Evolutionary conservation across 23 red algal species (phyloP).

Genomic region (Porphyridium purpureum): DNA sequence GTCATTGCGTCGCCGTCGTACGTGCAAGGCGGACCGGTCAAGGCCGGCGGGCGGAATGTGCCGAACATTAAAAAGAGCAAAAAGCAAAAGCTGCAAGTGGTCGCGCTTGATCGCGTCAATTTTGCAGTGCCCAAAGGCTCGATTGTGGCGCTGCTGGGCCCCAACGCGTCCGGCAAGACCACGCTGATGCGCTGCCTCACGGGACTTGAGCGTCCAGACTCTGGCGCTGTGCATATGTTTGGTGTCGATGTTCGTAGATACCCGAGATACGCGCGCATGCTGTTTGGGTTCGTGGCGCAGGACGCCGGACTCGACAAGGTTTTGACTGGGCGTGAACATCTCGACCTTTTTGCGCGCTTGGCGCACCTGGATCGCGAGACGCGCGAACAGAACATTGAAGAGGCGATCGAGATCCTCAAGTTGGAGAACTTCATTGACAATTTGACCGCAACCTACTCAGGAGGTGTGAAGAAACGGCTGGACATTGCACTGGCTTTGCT

Average conservation of each 20-base stretch:
- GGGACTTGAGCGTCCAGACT: conserved; percentile 39
- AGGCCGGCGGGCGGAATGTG: too few species aligned
- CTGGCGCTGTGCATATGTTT: conserved; percentile 33
- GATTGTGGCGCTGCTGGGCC: conserved; percentile 73
- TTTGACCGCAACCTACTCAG: conserved; percentile 69
- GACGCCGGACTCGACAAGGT: conserved; percentile 89
- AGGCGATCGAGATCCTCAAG: conserved; percentile 35
- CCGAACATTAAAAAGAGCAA: too few species aligned
- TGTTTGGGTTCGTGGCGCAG: conserved; percentile 75
- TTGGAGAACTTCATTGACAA: conserved; percentile 81
- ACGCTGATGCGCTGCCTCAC: conserved; percentile 77
- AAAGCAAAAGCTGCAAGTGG: too few species aligned
- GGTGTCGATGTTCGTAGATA: conserved; percentile 53
- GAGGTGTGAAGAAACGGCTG: conserved; percentile 59
- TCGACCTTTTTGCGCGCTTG: conserved; percentile 70
- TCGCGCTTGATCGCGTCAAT: conserved; percentile 44
- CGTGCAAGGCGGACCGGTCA: too few species aligned
- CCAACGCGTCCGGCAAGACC: conserved; percentile 84
- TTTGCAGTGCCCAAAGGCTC: conserved; percentile 27
- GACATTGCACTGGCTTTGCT: conserved; percentile 86
- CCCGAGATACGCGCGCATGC: conserved; percentile 18
- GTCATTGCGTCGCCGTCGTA: too few species aligned
- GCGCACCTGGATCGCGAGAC: conserved; percentile 23
- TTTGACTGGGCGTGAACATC: conserved; percentile 89
- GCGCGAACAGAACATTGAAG: conserved; percentile 25